Conservation (phyloP, 1,139 yeast species). For the Hyphopichia wangnamkhiaoensis region DNA sequence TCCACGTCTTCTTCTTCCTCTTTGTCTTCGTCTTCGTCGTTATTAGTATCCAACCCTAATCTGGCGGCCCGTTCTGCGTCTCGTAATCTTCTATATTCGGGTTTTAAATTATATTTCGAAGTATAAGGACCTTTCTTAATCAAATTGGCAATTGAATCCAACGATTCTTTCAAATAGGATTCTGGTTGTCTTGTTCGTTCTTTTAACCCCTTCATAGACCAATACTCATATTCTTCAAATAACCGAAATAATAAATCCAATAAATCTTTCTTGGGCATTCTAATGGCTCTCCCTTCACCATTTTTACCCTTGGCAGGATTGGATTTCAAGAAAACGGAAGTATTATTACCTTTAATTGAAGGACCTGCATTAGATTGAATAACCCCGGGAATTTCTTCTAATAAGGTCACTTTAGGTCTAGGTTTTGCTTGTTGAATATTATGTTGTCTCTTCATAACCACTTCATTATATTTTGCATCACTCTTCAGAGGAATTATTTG, state of each 20-base stretch:
- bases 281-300: slow-evolving; percentile 83
- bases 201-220: slow-evolving; percentile 93
- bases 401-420: slow-evolving; percentile 74
- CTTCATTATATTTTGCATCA: slow-evolving; percentile 67
- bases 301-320: slow-evolving; percentile 36
- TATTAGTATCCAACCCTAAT: slow-evolving; percentile 45
- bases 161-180: slow-evolving; percentile 83
- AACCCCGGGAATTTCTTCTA: slow-evolving; percentile 86
- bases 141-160: slow-evolving; percentile 85
- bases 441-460: slow-evolving; percentile 44
- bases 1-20: slow-evolving; percentile 47
- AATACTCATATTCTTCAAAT: slow-evolving; percentile 93
- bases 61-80: slow-evolving; percentile 75
- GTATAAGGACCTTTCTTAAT: slow-evolving; percentile 97
- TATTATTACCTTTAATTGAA: slow-evolving; percentile 66
- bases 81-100: slow-evolving; percentile 81
- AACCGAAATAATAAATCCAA: slow-evolving; percentile 84
- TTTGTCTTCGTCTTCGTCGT: slow-evolving; percentile 47
- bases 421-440: slow-evolving; percentile 42
- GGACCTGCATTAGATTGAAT: slow-evolving; percentile 85
- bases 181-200: slow-evolving; percentile 97
- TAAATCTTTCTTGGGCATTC: slow-evolving; percentile 92
- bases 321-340: slow-evolving; percentile 59
- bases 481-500: slow-evolving; percentile 76
- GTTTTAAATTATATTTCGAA: slow-evolving; percentile 82